These are phyloP conservation scores for Talaromyces sp. DNA, from an alignment of 2,329 filamentous ascomycete genomes.

Conservation along the genomic window DNA sequence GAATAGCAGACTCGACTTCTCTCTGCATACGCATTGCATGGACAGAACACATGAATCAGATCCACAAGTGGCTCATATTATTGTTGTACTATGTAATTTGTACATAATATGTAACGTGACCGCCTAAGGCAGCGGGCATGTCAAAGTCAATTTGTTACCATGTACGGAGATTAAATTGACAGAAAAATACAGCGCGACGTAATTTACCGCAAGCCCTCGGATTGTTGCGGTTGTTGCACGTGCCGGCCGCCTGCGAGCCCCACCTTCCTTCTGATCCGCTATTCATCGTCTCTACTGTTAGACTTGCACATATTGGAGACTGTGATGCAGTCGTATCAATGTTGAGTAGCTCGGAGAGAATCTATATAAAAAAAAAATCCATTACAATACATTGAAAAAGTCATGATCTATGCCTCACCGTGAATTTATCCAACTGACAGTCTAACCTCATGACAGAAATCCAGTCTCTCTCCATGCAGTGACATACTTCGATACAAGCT, in stretches of 20 bases:
- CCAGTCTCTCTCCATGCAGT: not conserved
- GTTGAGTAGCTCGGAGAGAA: not conserved
- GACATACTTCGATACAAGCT: not conserved
- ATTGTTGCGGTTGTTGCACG: constrained; percentile 12
- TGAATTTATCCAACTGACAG: not conserved
- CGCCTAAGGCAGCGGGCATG: not conserved
- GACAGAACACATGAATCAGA: not conserved
- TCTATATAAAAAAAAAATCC: not conserved
- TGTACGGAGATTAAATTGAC: not conserved
- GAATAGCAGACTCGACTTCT: not conserved
- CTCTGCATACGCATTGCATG: not conserved
- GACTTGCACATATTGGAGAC: not conserved
- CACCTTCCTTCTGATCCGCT: not conserved
- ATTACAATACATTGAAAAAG: not conserved
- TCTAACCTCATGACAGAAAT: not conserved
- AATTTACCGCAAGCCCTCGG: not conserved
- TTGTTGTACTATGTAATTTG: not conserved
- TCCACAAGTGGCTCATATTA: not conserved
- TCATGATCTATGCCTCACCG: not conserved
- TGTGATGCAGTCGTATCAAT: not conserved
- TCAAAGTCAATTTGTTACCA: not conserved
- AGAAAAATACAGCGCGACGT: not conserved
- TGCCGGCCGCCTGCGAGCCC: constrained; percentile 2
- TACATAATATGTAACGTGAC: not conserved
- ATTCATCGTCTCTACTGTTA: not conserved